Percentiles rank a stretch among this genome's conserved stretches.
These are phyloP conservation scores for Aspergillus carlsbadensis DNA, from an alignment of 495 filamentous ascomycete genomes.

Conservation along the genomic window DNA sequence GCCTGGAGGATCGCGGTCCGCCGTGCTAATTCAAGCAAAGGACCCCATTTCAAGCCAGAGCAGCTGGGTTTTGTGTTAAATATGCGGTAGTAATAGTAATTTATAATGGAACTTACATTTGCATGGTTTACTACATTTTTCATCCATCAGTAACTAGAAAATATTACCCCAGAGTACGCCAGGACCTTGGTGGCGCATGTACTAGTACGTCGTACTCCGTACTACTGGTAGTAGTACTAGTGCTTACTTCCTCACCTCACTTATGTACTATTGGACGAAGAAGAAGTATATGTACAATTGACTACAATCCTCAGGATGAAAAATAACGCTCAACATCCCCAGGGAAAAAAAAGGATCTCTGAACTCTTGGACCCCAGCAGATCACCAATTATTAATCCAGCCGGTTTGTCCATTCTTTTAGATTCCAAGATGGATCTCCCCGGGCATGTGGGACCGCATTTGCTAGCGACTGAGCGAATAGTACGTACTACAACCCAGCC, in stretches of 20 bases:
- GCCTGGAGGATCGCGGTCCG: not conserved
- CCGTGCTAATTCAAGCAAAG: not conserved
- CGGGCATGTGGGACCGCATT: constrained; percentile 1
- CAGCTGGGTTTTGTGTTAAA: not conserved
- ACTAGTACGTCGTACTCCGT: too few relatives aligned
- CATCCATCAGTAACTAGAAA: too few relatives aligned
- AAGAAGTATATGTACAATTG: too few relatives aligned
- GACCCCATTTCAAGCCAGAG: not conserved
- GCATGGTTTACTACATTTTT: not conserved
- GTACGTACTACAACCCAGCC: too few relatives aligned
- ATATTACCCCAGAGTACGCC: too few relatives aligned
- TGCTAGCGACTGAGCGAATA: not conserved
- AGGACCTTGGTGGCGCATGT: too few relatives aligned
- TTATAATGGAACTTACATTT: constrained; percentile 10
- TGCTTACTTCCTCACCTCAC: too few relatives aligned
- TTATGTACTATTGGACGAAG: not conserved
- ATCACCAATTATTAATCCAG: constrained; percentile 1
- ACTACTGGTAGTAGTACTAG: too few relatives aligned
- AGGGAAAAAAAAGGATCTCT: too few relatives aligned
- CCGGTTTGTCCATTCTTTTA: not conserved
- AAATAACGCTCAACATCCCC: too few relatives aligned
- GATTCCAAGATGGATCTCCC: not conserved
- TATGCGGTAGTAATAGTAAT: constrained; percentile 10
- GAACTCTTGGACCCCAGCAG: too few relatives aligned
- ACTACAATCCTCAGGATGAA: too few relatives aligned